phyloP scores from a whole-genome alignment of 176 grass and related monocot species.

The Pontederia crassipes region DNA sequence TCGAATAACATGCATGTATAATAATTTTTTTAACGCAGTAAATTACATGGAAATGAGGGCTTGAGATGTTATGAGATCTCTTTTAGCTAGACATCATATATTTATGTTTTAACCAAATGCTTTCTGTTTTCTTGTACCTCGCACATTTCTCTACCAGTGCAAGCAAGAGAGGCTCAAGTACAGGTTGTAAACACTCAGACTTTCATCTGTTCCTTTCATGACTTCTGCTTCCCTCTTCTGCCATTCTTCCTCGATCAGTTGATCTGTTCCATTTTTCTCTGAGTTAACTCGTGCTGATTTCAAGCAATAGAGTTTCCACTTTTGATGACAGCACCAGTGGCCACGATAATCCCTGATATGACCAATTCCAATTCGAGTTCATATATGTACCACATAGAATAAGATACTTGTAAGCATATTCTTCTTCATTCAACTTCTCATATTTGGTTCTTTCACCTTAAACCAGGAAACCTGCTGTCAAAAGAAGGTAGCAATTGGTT shows the following conservation, averaged over 20 bases:
- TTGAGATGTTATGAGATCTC: too few species aligned
- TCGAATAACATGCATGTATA: too few species aligned
- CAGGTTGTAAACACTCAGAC: too few species aligned
- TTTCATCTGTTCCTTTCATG: too few species aligned
- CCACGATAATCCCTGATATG: neutral
- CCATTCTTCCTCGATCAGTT: neutral
- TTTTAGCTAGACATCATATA: too few species aligned
- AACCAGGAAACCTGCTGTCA: neutral
- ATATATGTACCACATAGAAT: neutral
- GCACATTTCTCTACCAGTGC: too few species aligned
- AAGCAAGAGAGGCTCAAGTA: too few species aligned
- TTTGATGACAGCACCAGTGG: neutral
- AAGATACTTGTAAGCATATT: neutral
- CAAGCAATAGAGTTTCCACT: conserved; percentile 13
- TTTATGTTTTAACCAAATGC: too few species aligned
- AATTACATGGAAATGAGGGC: too few species aligned
- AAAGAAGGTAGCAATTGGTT: neutral
- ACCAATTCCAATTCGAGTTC: neutral
- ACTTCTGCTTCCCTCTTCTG: neutral
- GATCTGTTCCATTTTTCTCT: neutral
- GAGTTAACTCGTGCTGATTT: neutral
- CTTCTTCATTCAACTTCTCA: neutral
- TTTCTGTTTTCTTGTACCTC: too few species aligned
- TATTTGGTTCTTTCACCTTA: neutral
- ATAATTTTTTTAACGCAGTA: too few species aligned